Conservation (phyloP, 225 moss, liverwort and hornwort species). For the Bryum argenteum region DNA sequence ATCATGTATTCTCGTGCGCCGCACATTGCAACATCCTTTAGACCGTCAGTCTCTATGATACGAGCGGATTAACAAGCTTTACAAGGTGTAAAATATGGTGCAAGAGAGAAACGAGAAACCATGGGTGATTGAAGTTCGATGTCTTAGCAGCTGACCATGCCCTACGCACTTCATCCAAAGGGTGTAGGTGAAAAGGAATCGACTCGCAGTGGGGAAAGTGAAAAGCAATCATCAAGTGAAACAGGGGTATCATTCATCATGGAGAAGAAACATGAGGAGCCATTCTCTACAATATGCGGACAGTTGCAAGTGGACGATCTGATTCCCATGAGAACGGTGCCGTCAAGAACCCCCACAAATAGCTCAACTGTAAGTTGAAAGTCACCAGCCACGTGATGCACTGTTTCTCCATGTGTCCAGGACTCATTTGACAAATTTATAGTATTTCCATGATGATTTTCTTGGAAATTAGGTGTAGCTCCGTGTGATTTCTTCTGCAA, state of each 20-base stretch:
- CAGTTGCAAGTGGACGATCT: slow-evolving; percentile 35
- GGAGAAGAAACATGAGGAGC: slow-evolving; percentile 24
- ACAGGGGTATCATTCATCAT: slow-evolving; percentile 29
- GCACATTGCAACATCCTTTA: background rate
- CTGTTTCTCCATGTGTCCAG: background rate
- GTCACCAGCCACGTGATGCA: slow-evolving; percentile 18
- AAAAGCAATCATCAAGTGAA: slow-evolving; percentile 20
- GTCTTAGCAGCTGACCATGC: slow-evolving; percentile 24
- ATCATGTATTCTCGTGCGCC: background rate
- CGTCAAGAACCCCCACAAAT: slow-evolving; percentile 33
- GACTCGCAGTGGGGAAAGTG: slow-evolving; percentile 34
- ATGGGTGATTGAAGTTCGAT: slow-evolving; percentile 8
- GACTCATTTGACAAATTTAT: background rate
- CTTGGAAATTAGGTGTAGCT: slow-evolving; percentile 1
- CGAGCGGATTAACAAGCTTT: slow-evolving; percentile 8
- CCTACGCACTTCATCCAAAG: slow-evolving; percentile 31
- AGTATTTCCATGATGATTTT: slow-evolving; percentile 10
- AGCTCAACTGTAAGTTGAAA: slow-evolving; percentile 27
- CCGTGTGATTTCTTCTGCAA: background rate
- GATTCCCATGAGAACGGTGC: slow-evolving; percentile 16
- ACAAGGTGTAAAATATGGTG: background rate
- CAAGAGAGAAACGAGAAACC: background rate
- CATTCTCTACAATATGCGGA: slow-evolving; percentile 20
- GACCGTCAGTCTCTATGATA: background rate
- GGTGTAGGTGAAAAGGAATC: slow-evolving; percentile 36